Conservation (phyloP, 192 early-diverging fungal genomes). For the Backusella australiensis region DNA sequence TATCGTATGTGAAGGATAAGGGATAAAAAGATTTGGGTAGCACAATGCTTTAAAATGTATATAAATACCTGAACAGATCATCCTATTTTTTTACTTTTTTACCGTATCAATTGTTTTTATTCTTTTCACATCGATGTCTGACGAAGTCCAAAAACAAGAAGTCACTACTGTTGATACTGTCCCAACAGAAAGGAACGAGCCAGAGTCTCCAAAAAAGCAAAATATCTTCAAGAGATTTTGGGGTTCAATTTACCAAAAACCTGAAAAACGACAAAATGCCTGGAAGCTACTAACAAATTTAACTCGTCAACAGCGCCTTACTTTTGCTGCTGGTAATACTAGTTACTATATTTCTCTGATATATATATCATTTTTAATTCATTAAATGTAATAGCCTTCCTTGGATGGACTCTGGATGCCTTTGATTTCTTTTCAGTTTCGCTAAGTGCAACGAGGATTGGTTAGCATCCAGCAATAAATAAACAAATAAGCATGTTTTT, state of each 20-base stretch:
- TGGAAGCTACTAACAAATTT: constrained; percentile 31
- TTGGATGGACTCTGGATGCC: constrained; percentile 73
- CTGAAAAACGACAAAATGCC: constrained; percentile 22
- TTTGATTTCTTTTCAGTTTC: constrained; percentile 70
- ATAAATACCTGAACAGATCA: background rate
- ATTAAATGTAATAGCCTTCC: constrained; percentile 36
- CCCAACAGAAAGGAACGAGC: background rate
- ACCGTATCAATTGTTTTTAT: background rate
- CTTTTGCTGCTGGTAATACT: constrained; percentile 28
- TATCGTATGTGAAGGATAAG: background rate
- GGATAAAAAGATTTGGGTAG: background rate
- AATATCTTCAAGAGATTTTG: constrained; percentile 8
- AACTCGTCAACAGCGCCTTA: constrained; percentile 14
- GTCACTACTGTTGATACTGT: background rate
- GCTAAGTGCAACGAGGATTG: constrained; percentile 52
- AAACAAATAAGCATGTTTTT: background rate
- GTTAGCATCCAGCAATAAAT: constrained; percentile 3
- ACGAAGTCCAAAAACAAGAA: background rate
- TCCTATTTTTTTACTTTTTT: background rate
- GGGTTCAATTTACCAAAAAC: constrained; percentile 20
- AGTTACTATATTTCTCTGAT: background rate
- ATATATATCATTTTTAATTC: background rate
- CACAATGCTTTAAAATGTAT: background rate
- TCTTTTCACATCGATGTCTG: background rate
- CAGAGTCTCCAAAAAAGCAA: background rate